These are phyloP conservation scores for Mycena olivaceomarginata DNA, from an alignment of 768 basidiomycete species.

Conservation along the genomic window DNA sequence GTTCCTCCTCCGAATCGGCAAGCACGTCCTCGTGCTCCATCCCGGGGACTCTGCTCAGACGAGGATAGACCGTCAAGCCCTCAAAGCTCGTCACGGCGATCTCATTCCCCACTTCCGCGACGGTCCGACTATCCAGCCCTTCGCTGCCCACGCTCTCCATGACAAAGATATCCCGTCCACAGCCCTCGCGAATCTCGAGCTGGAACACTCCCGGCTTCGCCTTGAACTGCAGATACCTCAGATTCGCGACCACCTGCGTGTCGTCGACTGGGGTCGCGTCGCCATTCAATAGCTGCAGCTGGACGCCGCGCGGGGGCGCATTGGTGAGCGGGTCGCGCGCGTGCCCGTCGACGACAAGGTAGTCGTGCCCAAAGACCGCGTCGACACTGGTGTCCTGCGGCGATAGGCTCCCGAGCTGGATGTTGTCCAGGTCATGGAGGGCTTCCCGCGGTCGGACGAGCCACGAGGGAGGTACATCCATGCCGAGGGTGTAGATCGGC, in stretches of 20 bases:
- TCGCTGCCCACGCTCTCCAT: slow-evolving; percentile 93
- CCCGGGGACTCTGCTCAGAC: slow-evolving; percentile 80
- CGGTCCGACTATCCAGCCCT: slow-evolving; percentile 89
- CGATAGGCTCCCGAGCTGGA: slow-evolving; percentile 84
- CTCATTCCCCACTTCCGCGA: slow-evolving; percentile 81
- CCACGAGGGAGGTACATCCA: slow-evolving; percentile 96
- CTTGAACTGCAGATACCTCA: slow-evolving; percentile 98
- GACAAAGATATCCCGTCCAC: slow-evolving; percentile 86
- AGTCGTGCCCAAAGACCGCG: slow-evolving; percentile 91
- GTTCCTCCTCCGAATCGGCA: slow-evolving; percentile 60
- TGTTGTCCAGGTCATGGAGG: slow-evolving; percentile 95
- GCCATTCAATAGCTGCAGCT: slow-evolving; percentile 83
- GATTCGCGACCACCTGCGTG: slow-evolving; percentile 94
- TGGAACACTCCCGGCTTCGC: slow-evolving; percentile 92
- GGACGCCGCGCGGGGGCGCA: slow-evolving; percentile 91
- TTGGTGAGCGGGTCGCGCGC: slow-evolving; percentile 83
- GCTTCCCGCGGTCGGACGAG: slow-evolving; percentile 93
- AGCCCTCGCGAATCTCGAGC: slow-evolving; percentile 88
- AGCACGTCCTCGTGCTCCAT: slow-evolving; percentile 92
- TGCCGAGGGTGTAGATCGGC: slow-evolving; percentile 94
- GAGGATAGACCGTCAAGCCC: slow-evolving; percentile 92
- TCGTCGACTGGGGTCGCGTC: slow-evolving; percentile 79
- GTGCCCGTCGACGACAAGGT: slow-evolving; percentile 95
- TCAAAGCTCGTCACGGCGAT: slow-evolving; percentile 93
- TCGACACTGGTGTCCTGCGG: slow-evolving; percentile 79